Percentiles rank a stretch among this genome's conserved stretches.
phyloP scores from a whole-genome alignment of 768 basidiomycete genomes.

The Lanmaoa rubissima region DNA sequence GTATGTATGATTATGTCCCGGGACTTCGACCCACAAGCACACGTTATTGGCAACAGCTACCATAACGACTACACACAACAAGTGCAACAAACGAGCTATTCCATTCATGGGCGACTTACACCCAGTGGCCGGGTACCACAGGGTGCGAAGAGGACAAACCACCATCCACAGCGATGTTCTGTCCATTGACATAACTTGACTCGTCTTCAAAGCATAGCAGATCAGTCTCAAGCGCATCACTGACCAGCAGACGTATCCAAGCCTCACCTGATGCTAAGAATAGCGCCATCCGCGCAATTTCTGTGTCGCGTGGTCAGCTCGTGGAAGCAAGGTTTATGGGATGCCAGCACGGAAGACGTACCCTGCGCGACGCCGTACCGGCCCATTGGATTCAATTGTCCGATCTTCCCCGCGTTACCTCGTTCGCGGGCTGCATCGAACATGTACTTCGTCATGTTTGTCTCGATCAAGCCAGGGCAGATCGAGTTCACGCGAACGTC shows the following conservation, averaged over 20 bases:
- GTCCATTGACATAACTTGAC: slow-evolving; percentile 90
- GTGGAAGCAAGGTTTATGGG: slow-evolving; percentile 14
- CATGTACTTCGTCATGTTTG: slow-evolving; percentile 79
- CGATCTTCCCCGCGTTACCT: slow-evolving; percentile 75
- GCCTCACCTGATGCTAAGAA: slow-evolving; percentile 83
- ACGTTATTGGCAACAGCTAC: background rate
- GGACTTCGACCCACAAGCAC: too few species aligned
- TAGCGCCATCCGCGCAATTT: slow-evolving; percentile 82
- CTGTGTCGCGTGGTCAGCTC: slow-evolving; percentile 37
- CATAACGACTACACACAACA: background rate
- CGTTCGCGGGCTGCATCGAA: slow-evolving; percentile 77
- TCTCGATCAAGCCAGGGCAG: slow-evolving; percentile 92
- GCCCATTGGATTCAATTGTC: slow-evolving; percentile 76
- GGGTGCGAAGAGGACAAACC: slow-evolving; percentile 80
- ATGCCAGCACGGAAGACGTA: slow-evolving; percentile 27
- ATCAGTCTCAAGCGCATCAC: slow-evolving; percentile 7
- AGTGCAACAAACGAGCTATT: background rate
- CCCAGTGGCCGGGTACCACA: slow-evolving; percentile 72
- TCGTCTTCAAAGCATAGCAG: slow-evolving; percentile 52
- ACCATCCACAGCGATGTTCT: slow-evolving; percentile 84
- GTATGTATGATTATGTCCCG: too few species aligned
- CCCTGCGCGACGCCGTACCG: slow-evolving; percentile 83
- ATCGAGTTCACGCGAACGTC: slow-evolving; percentile 88
- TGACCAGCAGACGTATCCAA: background rate
- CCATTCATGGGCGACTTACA: slow-evolving; percentile 32